Percentiles rank a stretch among this genome's conserved stretches.
Conservation (phyloP, 177 flowering plant species). For the Vitis hybrid region DNA sequence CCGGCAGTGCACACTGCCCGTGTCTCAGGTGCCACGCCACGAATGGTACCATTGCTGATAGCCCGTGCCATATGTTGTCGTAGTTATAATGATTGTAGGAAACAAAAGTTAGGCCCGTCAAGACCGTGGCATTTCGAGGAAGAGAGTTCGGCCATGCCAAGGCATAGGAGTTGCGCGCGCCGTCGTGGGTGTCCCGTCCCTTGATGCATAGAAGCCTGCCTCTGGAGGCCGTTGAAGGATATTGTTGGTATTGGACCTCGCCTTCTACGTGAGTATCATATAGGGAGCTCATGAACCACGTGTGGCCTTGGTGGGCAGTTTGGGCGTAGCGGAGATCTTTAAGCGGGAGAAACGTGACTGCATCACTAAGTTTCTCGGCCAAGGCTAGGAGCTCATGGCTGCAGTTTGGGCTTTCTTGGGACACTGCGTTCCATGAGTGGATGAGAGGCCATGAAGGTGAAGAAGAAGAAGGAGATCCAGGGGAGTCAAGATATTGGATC, state of each 20-base stretch:
- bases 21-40: constrained; percentile 43
- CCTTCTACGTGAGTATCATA: constrained; percentile 33
- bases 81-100: constrained; percentile 43
- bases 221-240: constrained; percentile 40
- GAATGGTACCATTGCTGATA: constrained; percentile 37
- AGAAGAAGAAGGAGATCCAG: neutral
- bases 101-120: constrained; percentile 41
- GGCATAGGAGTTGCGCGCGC: constrained; percentile 42
- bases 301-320: constrained; percentile 45
- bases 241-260: constrained; percentile 37
- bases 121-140: constrained; percentile 27
- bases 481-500: constrained; percentile 3
- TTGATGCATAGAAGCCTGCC: constrained; percentile 42
- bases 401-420: neutral
- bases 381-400: neutral
- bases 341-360: constrained; percentile 58
- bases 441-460: neutral
- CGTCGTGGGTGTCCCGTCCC: constrained; percentile 33
- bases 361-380: constrained; percentile 18
- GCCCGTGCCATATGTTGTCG: constrained; percentile 44
- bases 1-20: constrained; percentile 21
- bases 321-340: constrained; percentile 42
- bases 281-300: constrained; percentile 73
- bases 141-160: constrained; percentile 44
- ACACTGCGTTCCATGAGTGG: neutral